A percentile compares a stretch with the other conserved stretches of the same genome.
Evolutionary conservation across 371 early-diverging fungal genomes (phyloP).

Genomic region (Saksenaea vasiformis): DNA sequence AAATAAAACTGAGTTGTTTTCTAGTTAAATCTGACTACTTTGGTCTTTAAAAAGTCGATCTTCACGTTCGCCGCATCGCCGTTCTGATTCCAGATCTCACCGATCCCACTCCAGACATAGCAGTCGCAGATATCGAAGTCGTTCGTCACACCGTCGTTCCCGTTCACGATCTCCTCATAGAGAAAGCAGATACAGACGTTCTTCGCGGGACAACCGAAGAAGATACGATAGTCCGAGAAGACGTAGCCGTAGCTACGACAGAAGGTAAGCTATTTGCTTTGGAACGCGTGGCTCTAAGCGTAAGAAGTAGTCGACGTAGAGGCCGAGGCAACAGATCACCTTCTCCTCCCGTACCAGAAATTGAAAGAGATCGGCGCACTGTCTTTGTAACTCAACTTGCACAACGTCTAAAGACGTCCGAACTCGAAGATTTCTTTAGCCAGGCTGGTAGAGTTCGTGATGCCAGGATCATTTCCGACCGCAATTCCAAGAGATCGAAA

Average conservation of each 20-base stretch:
- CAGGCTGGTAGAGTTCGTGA: conserved; percentile 87
- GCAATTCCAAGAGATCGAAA: conserved; percentile 87
- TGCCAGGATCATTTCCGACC: conserved; percentile 86
- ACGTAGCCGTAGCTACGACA: conserved; percentile 41
- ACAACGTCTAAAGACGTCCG: conserved; percentile 73
- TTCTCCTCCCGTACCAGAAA: conserved; percentile 71
- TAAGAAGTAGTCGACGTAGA: conserved; percentile 11
- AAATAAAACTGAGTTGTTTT: background rate
- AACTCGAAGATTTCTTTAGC: conserved; percentile 88
- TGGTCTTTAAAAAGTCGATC: conserved; percentile 12
- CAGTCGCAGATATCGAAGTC: conserved; percentile 44
- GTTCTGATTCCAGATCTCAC: conserved; percentile 47
- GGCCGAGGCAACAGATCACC: conserved; percentile 60
- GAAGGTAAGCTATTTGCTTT: conserved; percentile 7
- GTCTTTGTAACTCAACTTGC: conserved; percentile 95
- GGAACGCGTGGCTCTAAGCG: background rate
- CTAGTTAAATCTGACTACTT: background rate
- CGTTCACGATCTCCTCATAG: conserved; percentile 43
- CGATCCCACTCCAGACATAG: conserved; percentile 53
- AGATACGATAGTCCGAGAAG: conserved; percentile 31
- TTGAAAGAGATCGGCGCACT: conserved; percentile 87
- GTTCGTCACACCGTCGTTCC: conserved; percentile 31
- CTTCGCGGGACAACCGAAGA: conserved; percentile 32
- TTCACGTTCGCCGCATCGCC: conserved; percentile 44
- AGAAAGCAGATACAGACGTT: conserved; percentile 27